Evolutionary conservation across 1,139 yeast species (phyloP), one percentile per base, ranked within the genome.

Genomic region (Taphrina sp.): DNA sequence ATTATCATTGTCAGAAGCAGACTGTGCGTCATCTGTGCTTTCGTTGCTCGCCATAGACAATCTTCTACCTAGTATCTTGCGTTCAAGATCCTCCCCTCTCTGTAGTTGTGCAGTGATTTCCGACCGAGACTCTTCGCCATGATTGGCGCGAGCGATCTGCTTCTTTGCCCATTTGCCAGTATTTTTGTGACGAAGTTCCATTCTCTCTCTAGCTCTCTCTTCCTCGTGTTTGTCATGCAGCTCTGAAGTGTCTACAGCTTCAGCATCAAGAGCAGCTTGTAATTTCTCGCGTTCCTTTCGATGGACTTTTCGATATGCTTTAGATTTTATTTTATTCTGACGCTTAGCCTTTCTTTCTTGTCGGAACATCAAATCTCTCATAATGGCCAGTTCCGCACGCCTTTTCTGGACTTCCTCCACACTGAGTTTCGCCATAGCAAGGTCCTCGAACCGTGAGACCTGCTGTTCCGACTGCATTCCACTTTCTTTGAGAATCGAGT

Each of bases 291-390:
- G 74, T 67, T 90, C 96, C 70, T 84, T 85, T 76, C 90, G 88
- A 66, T 86, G 83, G 57, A 90, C 83, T 67, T 86, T 83, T 65
- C 88, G 87, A 71, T 82, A 92, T 4, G 88, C 79, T 70, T 90
- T 94, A 43, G 96, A 88, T 70, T 92, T 92, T 71, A 92, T 92
- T 72, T 90, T 92, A 74, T 90, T 90, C 65, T 92, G 78, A 64
- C 99, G 79, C 69, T 80, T 88, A 19, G 97, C 89, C 67, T 87
- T 83, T 65, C 83, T 80, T 72, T 92, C 96, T 66, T 92, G 96
- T 66, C 97, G 79, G 72, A 89, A 92, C 95, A 92, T 87, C 61
- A 92, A 77, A 66, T 92, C 98, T 62, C 98, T 79, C 96, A 89
- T 89, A 65, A 85, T 71, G 64, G 97, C 78, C 63, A 92, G 77